Conservation (phyloP, 2,329 filamentous ascomycete genomes). For the Calonectria pauciramosa region DNA sequence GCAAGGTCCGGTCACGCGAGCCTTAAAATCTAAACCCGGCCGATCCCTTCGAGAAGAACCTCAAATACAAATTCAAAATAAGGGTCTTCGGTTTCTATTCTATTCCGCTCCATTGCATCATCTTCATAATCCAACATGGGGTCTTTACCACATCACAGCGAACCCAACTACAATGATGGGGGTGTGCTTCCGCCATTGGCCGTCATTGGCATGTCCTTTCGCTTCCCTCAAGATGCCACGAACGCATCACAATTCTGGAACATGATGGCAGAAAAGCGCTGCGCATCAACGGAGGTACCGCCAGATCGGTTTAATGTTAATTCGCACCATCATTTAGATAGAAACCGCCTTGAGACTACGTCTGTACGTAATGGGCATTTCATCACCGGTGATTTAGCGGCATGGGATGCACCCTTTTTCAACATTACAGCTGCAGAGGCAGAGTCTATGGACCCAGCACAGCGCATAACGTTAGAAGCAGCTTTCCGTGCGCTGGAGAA, state of each 20-base stretch:
- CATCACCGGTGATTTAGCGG: neutral
- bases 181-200: neutral
- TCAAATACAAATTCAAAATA: neutral
- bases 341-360: neutral
- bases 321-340: neutral
- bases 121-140: neutral
- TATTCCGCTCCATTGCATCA: neutral
- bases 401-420: conserved; percentile 6
- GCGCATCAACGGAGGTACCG: neutral
- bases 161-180: neutral
- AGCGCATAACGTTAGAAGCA: conserved; percentile 51
- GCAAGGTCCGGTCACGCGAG: neutral
- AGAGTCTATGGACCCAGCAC: conserved; percentile 52
- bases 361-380: neutral
- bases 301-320: conserved; percentile 1
- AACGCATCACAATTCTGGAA: conserved; percentile 3
- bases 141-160: neutral
- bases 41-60: neutral
- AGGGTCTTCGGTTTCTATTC: neutral
- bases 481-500: conserved; percentile 53
- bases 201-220: conserved; percentile 2
- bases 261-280: conserved; percentile 1
- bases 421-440: neutral
- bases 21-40: neutral
- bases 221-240: conserved; percentile 4